These are phyloP conservation scores for Tephrocybe rancida DNA, from an alignment of 768 basidiomycete species.

Conservation along the genomic window DNA sequence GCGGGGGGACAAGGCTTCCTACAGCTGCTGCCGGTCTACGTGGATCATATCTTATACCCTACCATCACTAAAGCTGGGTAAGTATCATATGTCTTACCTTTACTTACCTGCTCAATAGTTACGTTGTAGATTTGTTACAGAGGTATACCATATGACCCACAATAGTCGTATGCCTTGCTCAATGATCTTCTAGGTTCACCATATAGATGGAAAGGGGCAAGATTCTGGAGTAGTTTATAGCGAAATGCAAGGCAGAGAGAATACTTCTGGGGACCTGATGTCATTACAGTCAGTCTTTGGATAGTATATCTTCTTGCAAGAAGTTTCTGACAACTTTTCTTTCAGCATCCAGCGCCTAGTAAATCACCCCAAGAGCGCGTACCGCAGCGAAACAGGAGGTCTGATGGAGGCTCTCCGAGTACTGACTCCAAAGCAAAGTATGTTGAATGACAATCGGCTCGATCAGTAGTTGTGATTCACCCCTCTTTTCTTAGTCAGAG, in stretches of 20 bases:
- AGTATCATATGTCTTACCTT: conserved; percentile 27
- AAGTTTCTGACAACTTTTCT: neutral
- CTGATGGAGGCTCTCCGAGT: conserved; percentile 89
- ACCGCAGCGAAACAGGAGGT: conserved; percentile 96
- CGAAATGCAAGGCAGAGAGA: conserved; percentile 96
- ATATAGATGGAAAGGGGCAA: conserved; percentile 88
- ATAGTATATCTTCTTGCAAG: neutral
- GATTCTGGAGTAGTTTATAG: conserved; percentile 96
- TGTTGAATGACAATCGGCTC: conserved; percentile 16
- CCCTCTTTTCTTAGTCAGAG: conserved; percentile 60
- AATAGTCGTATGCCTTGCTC: conserved; percentile 1
- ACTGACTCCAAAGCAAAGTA: conserved; percentile 88
- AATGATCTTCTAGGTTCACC: conserved; percentile 69
- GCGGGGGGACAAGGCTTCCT: conserved; percentile 93
- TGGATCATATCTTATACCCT: conserved; percentile 97
- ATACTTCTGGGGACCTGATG: conserved; percentile 91
- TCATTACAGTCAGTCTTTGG: conserved; percentile 63
- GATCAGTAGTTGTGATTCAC: conserved; percentile 3
- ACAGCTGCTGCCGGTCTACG: conserved; percentile 83
- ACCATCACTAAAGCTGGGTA: conserved; percentile 88
- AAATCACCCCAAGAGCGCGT: conserved; percentile 82
- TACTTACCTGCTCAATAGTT: conserved; percentile 1
- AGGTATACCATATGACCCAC: conserved; percentile 39
- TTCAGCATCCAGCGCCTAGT: conserved; percentile 61
- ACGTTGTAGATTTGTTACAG: conserved; percentile 52